Evolutionary conservation across 768 basidiomycete species (phyloP).

Genomic region (Omphalotus guepiniiformis): DNA sequence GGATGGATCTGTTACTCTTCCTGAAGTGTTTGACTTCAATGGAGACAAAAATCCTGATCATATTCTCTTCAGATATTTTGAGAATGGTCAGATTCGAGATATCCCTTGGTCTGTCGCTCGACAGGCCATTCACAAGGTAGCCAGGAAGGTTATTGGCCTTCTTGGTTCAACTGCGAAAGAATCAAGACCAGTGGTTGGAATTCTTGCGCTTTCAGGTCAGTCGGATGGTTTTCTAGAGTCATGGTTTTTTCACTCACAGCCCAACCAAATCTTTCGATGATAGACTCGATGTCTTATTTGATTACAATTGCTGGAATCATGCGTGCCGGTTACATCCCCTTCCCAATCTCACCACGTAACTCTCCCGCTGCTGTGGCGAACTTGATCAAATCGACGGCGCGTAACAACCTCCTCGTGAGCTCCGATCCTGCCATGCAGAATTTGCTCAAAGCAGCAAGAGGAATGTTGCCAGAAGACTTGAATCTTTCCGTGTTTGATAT

Average conservation of each 20-base stretch:
- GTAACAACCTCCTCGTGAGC: constrained; percentile 21
- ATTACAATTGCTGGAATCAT: constrained; percentile 15
- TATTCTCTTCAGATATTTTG: neutral
- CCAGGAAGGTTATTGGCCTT: neutral
- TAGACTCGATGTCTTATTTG: constrained; percentile 23
- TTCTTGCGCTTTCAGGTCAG: neutral
- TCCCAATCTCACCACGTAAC: too few species aligned
- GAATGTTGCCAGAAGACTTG: constrained; percentile 5
- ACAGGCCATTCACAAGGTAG: neutral
- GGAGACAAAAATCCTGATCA: neutral
- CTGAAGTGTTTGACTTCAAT: neutral
- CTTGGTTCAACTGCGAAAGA: neutral
- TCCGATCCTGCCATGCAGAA: constrained; percentile 16
- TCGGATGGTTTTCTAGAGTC: neutral
- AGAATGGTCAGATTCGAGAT: neutral
- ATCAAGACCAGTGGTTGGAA: neutral
- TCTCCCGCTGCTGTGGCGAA: constrained; percentile 41
- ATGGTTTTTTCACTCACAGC: neutral
- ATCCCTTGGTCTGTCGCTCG: neutral
- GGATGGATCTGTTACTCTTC: neutral
- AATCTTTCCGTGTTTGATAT: neutral
- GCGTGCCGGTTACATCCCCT: constrained; percentile 29
- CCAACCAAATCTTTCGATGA: too few species aligned
- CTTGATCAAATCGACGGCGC: constrained; percentile 22
- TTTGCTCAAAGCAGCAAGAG: constrained; percentile 13